A percentile compares a stretch with the other conserved stretches of the same genome.
These are phyloP conservation scores for Patellifolia procumbens DNA, from an alignment of 179 eudicot species.

Conservation along the genomic window DNA sequence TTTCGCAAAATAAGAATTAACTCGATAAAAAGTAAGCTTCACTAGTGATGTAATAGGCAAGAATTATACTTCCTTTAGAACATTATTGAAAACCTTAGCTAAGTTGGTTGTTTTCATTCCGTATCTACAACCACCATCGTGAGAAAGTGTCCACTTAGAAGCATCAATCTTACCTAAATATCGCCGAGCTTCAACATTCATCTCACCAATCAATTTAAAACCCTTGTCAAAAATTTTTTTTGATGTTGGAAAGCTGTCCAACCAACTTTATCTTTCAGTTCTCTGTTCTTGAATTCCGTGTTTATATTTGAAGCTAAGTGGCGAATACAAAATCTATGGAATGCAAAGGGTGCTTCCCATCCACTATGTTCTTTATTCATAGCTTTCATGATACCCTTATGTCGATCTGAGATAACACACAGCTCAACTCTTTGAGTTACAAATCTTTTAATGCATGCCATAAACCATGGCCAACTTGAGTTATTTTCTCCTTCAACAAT, in stretches of 20 bases:
- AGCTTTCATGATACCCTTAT: constrained; percentile 1
- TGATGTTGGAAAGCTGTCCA: not conserved
- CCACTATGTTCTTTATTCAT: not conserved
- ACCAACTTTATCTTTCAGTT: not conserved
- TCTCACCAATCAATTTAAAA: not conserved
- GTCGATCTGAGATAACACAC: constrained; percentile 6
- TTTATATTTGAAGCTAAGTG: not conserved
- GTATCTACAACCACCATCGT: constrained; percentile 5
- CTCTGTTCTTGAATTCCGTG: not conserved
- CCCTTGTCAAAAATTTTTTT: not conserved
- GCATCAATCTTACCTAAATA: not conserved
- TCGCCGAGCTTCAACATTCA: not conserved
- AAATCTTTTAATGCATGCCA: not conserved
- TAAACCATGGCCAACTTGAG: constrained; percentile 29
- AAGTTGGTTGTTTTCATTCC: constrained; percentile 6
- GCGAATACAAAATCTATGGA: not conserved
- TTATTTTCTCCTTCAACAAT: constrained; percentile 20
- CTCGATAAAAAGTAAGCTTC: not conserved
- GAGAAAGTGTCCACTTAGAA: not conserved
- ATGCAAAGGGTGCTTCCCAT: not conserved
- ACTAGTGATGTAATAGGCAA: not conserved
- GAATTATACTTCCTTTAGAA: not conserved
- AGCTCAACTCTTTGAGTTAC: not conserved
- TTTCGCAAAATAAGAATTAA: constrained; percentile 9
- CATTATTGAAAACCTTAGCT: constrained; percentile 6